Base-by-base conservation (phyloP, 345 rosid genomes). In the Garcia nutans region DNA sequence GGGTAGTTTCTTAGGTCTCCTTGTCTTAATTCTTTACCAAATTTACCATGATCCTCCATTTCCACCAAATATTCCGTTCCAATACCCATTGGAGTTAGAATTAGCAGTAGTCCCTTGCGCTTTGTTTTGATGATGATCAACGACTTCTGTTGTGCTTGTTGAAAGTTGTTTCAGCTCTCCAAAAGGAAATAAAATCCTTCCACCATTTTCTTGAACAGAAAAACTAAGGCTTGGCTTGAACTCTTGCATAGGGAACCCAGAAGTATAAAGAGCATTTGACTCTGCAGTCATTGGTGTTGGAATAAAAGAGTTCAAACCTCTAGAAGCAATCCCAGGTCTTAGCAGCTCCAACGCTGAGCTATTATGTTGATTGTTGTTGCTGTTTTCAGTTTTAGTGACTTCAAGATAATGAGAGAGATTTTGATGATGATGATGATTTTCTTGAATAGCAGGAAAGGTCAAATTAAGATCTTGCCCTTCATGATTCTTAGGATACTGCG, bases 381-480 rank as follows among this genome's bases (percentile, higher is more conserved):
- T 72, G 65, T 16, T 72, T 37, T 79, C 81, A 33, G 74, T 50
- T 45, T 78, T 78, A 54, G 81, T 61, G 10, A 72, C 28, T 57
- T 86, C 82, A 64, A 74, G 44, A 63, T 50, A 81, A 31, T 75
- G 83, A 73, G 81, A 59, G 52, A 79, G 74, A 52, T 79, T 76
- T 78, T 80, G 81, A 47, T 47, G 50, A 37, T 47, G 50, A 37
- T 37, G 41, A 47, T 47, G 50, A 69, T 70, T 59, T 26, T 79
- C 86, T 15, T 80, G 88, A 45, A 82, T 76, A 22, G 81, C 74
- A 19, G 85, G 83, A 68, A 85, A 85, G 49, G 78, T 78, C 37
- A 87, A 76, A 76, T 87, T 87, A 61, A 87, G 88, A 76, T 84
- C 90, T 65, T 80, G 90, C 26, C 82, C 84, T 70, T 79, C 75